A percentile compares a stretch with the other conserved stretches of the same genome.
phyloP scores from a whole-genome alignment of 441 rosid species.

The Mallotus japonicus region DNA sequence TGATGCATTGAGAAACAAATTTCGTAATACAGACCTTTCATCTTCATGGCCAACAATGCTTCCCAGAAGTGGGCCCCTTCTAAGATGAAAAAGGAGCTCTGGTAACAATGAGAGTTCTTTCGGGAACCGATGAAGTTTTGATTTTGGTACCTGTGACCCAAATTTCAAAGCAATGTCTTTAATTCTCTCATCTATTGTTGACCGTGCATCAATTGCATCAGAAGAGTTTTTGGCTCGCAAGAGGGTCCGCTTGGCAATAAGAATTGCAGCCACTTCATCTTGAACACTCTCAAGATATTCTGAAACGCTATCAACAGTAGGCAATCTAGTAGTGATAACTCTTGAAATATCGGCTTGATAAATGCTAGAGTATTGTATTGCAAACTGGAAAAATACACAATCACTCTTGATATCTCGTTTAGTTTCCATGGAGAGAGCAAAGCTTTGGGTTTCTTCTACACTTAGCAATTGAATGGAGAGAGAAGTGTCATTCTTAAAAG shows the following conservation, averaged over 20 bases:
- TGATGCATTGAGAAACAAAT: slow-evolving; percentile 82
- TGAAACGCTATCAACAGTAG: slow-evolving; percentile 81
- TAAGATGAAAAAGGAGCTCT: slow-evolving; percentile 85
- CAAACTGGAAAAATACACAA: slow-evolving; percentile 78
- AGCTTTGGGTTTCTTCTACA: slow-evolving; percentile 93
- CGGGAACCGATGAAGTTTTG: slow-evolving; percentile 79
- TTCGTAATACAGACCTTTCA: slow-evolving; percentile 81
- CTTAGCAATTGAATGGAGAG: slow-evolving; percentile 81
- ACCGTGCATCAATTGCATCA: slow-evolving; percentile 68
- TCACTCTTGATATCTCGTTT: slow-evolving; percentile 80
- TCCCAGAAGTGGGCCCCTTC: slow-evolving; percentile 88
- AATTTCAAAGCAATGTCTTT: slow-evolving; percentile 80
- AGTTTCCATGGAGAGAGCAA: slow-evolving; percentile 81
- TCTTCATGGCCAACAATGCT: slow-evolving; percentile 96
- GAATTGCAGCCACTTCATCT: slow-evolving; percentile 78
- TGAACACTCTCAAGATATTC: slow-evolving; percentile 80
- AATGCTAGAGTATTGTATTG: slow-evolving; percentile 66
- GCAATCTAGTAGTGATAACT: slow-evolving; percentile 73
- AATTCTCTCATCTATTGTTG: slow-evolving; percentile 81
- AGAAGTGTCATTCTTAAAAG: slow-evolving; percentile 62
- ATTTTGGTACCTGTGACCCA: slow-evolving; percentile 76
- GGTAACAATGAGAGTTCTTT: slow-evolving; percentile 76
- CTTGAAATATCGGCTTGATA: slow-evolving; percentile 89
- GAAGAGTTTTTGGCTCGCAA: slow-evolving; percentile 61
- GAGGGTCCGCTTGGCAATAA: slow-evolving; percentile 87